Conservation (phyloP, 345 rosid genomes). For the Litchi chinensis region DNA sequence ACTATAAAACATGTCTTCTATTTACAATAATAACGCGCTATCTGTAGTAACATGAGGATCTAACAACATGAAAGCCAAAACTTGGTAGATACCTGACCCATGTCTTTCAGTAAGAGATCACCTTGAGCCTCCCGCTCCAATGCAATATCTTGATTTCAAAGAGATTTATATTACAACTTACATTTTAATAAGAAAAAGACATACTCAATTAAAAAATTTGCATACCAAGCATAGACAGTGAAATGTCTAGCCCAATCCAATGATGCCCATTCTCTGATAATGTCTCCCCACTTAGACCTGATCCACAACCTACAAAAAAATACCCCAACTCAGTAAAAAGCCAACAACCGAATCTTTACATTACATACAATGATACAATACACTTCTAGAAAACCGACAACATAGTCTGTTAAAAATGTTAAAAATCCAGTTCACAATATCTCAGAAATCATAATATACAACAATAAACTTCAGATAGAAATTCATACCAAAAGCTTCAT, state of each 20-base stretch:
- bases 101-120: conserved; percentile 89
- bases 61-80: not conserved
- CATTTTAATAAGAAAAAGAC: not conserved
- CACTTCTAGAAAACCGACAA: too few species aligned
- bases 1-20: not conserved
- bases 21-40: not conserved
- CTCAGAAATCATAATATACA: not conserved
- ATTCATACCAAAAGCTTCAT: not conserved
- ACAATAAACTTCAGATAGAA: not conserved
- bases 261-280: conserved; percentile 77
- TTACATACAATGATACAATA: not conserved
- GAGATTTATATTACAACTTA: not conserved
- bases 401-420: not conserved
- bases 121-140: conserved; percentile 89
- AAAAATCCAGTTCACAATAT: not conserved
- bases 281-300: conserved; percentile 93
- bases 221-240: conserved; percentile 87
- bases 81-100: conserved; percentile 78
- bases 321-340: not conserved
- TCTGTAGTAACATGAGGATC: not conserved
- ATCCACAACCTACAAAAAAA: conserved; percentile 74
- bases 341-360: not conserved
- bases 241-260: conserved; percentile 93
- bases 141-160: conserved; percentile 57
- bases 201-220: not conserved